Conservation (phyloP, 352 stramenopile species). For the Phytopythium litorale region DNA sequence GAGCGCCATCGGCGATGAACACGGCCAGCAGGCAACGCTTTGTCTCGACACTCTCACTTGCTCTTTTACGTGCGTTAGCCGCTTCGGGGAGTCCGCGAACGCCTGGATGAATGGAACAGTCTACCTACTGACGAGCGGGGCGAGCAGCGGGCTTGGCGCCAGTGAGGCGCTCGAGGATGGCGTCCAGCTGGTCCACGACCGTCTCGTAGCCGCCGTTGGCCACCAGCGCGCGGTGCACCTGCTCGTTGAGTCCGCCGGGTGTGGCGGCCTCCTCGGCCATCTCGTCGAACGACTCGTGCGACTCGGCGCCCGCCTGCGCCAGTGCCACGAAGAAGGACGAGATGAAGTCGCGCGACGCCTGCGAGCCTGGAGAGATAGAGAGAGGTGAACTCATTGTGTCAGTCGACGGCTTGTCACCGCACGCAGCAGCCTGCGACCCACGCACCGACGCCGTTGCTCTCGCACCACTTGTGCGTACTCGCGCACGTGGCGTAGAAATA, state of each 20-base stretch:
- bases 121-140: conserved; percentile 36
- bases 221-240: conserved; percentile 71
- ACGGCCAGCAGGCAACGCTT: neutral
- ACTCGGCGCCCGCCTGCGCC: conserved; percentile 64
- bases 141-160: conserved; percentile 57
- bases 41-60: neutral
- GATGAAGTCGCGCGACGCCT: conserved; percentile 76
- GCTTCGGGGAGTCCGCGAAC: neutral
- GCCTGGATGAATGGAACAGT: neutral
- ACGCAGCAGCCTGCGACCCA: conserved; percentile 8
- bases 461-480: conserved; percentile 81
- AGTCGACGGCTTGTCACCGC: neutral
- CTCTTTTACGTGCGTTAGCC: neutral
- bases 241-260: conserved; percentile 77
- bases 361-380: conserved; percentile 27
- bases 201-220: conserved; percentile 74
- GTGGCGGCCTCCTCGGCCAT: conserved; percentile 85
- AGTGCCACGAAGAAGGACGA: conserved; percentile 83
- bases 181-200: conserved; percentile 76
- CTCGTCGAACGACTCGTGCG: conserved; percentile 69
- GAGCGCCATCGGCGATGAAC: neutral
- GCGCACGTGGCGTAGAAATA: conserved; percentile 87
- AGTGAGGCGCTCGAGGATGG: conserved; percentile 78
- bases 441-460: conserved; percentile 81
- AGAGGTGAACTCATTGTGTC: neutral